These are phyloP conservation scores for Cylindrotheca fusiformis DNA, from an alignment of 108 stramenopile species.

Conservation along the genomic window DNA sequence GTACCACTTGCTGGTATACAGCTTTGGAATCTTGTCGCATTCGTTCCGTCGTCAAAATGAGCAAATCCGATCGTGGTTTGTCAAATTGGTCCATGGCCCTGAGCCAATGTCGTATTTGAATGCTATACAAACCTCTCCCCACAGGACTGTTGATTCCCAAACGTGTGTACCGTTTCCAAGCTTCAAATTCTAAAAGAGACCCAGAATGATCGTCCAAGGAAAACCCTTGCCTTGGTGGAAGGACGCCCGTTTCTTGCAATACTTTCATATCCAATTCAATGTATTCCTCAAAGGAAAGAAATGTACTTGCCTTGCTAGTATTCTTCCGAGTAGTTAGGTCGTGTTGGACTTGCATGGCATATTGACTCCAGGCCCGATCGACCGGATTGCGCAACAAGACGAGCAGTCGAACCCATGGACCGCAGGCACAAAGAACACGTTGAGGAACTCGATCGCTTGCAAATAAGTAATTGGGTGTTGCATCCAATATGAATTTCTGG, in stretches of 20 bases:
- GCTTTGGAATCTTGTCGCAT: not conserved
- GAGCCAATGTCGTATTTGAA: constrained; percentile 5
- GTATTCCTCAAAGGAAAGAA: constrained; percentile 5
- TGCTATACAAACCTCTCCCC: constrained; percentile 16
- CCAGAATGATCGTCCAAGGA: constrained; percentile 3
- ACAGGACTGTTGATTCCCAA: constrained; percentile 9
- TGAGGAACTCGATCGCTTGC: constrained; percentile 25
- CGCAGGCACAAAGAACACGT: constrained; percentile 14
- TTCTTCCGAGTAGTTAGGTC: not conserved
- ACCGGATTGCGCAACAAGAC: constrained; percentile 28
- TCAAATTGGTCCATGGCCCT: not conserved
- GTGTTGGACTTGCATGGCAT: constrained; percentile 8
- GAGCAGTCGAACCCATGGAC: constrained; percentile 27
- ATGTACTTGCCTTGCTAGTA: not conserved
- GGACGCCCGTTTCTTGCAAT: constrained; percentile 36
- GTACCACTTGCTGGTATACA: constrained; percentile 1
- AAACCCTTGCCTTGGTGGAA: constrained; percentile 8
- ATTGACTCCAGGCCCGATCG: constrained; percentile 22
- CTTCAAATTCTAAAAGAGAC: not conserved
- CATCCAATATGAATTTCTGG: constrained; percentile 11
- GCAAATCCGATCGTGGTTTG: constrained; percentile 10
- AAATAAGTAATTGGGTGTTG: constrained; percentile 19
- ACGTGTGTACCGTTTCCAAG: constrained; percentile 9
- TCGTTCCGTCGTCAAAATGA: not conserved
- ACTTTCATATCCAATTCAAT: constrained; percentile 32